Conservation (phyloP, 2,329 filamentous ascomycete species). For the Spiromastix sp. region DNA sequence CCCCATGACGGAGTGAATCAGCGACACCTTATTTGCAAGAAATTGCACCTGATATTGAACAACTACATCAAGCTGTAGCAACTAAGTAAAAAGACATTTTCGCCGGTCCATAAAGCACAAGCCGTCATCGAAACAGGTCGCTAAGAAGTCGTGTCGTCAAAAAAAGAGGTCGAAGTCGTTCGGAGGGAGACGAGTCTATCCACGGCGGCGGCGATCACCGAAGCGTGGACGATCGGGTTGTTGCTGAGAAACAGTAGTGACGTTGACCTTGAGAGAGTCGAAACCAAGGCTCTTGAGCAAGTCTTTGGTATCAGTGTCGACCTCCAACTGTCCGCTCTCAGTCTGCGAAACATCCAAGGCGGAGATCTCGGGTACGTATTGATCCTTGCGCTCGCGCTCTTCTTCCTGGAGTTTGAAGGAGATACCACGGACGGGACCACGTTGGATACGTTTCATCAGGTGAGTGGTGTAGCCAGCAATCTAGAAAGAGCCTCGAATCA, state of each 20-base stretch:
- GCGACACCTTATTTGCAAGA: slow-evolving; percentile 70
- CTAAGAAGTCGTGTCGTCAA: no score
- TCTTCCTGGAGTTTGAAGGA: slow-evolving; percentile 99
- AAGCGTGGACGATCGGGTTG: slow-evolving; percentile 70
- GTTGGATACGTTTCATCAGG: slow-evolving; percentile 99
- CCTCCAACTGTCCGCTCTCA: slow-evolving; percentile 87
- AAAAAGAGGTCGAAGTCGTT: no score
- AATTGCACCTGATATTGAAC: slow-evolving; percentile 13
- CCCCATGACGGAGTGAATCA: slow-evolving; percentile 64
- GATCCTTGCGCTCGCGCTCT: slow-evolving; percentile 99
- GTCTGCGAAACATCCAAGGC: slow-evolving; percentile 95
- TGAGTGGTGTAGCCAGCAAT: slow-evolving; percentile 98
- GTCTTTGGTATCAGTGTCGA: slow-evolving; percentile 97
- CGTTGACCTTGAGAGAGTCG: slow-evolving; percentile 94
- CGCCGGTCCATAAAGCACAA: background rate
- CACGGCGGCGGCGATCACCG: slow-evolving; percentile 35
- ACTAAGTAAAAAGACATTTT: slow-evolving; percentile 1
- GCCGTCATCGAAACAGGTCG: background rate
- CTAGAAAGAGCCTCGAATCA: no score
- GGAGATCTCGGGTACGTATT: slow-evolving; percentile 98
- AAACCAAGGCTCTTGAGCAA: slow-evolving; percentile 98
- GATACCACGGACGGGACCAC: slow-evolving; percentile 97
- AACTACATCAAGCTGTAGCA: background rate
- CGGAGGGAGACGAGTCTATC: slow-evolving; percentile 6
- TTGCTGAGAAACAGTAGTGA: slow-evolving; percentile 79